These are phyloP conservation scores for Isatis tinctoria DNA, from an alignment of 345 rosid genomes.

Conservation along the genomic window DNA sequence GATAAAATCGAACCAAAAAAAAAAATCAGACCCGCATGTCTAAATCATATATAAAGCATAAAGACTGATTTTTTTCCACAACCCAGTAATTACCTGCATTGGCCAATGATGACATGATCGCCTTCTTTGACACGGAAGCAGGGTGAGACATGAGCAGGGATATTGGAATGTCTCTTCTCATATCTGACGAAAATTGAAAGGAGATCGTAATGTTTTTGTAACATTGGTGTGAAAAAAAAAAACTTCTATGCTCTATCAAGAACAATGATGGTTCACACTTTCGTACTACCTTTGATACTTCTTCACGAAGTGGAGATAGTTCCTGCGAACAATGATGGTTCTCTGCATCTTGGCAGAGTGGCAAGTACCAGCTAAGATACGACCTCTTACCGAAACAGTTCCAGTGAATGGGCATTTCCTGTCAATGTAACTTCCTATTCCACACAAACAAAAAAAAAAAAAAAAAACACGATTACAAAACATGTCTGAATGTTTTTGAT, in stretches of 20 bases:
- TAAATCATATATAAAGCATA: neutral
- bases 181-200: slow-evolving; percentile 31
- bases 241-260: neutral
- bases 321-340: slow-evolving; percentile 83
- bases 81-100: slow-evolving; percentile 51
- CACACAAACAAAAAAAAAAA: neutral
- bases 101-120: slow-evolving; percentile 69
- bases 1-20: neutral
- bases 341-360: slow-evolving; percentile 93
- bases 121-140: slow-evolving; percentile 82
- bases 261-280: neutral
- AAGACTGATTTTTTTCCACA: neutral
- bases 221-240: neutral
- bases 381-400: slow-evolving; percentile 83
- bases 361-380: slow-evolving; percentile 89
- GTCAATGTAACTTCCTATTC: slow-evolving; percentile 75
- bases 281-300: slow-evolving; percentile 72
- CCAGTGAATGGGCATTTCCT: slow-evolving; percentile 94
- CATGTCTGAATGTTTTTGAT: neutral
- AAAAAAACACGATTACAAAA: neutral
- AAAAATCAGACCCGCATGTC: neutral
- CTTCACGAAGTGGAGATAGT: slow-evolving; percentile 85
- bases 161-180: slow-evolving; percentile 77
- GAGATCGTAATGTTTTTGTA: neutral
- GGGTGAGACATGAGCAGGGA: slow-evolving; percentile 63